Conservation (phyloP, 2,329 filamentous ascomycete species). For the Aspergillus unguis region DNA sequence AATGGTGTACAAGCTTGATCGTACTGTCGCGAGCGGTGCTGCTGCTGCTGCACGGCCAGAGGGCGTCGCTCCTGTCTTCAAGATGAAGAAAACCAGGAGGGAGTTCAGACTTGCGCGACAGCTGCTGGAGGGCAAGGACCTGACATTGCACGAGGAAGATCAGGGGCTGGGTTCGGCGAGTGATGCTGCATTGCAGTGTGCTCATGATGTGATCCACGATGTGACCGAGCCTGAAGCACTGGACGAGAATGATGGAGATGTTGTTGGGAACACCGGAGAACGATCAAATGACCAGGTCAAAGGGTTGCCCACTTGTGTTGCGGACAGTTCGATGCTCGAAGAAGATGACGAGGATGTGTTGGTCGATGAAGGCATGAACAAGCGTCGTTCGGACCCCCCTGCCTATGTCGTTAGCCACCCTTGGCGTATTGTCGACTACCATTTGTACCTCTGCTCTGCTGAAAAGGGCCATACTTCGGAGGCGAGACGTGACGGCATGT, state of each 20-base stretch:
- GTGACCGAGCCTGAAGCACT: not conserved
- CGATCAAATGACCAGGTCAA: not conserved
- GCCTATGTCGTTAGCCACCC: slow-evolving; percentile 23
- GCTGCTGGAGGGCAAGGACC: slow-evolving; percentile 1
- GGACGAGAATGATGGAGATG: not conserved
- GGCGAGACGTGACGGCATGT: slow-evolving; percentile 20
- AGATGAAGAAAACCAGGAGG: slow-evolving; percentile 17
- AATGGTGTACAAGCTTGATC: slow-evolving; percentile 12
- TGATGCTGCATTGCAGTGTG: slow-evolving; percentile 1
- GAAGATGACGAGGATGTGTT: slow-evolving; percentile 3
- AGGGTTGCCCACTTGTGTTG: not conserved
- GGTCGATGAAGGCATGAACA: not conserved
- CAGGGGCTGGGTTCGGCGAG: not conserved
- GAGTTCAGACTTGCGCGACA: slow-evolving; percentile 11
- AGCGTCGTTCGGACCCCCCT: slow-evolving; percentile 6
- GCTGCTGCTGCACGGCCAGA: not conserved
- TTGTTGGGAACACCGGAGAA: not conserved
- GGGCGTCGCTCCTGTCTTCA: slow-evolving; percentile 16
- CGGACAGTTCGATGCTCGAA: not conserved
- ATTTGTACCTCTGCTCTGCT: slow-evolving; percentile 29
- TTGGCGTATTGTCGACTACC: slow-evolving; percentile 33
- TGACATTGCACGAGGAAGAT: not conserved
- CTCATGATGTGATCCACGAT: slow-evolving; percentile 2
- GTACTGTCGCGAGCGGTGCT: not conserved
- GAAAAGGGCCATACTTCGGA: slow-evolving; percentile 21